Percentiles rank a stretch among this genome's conserved stretches.
Conservation (phyloP, 2,329 filamentous ascomycete species). For the Metarhizium album region DNA sequence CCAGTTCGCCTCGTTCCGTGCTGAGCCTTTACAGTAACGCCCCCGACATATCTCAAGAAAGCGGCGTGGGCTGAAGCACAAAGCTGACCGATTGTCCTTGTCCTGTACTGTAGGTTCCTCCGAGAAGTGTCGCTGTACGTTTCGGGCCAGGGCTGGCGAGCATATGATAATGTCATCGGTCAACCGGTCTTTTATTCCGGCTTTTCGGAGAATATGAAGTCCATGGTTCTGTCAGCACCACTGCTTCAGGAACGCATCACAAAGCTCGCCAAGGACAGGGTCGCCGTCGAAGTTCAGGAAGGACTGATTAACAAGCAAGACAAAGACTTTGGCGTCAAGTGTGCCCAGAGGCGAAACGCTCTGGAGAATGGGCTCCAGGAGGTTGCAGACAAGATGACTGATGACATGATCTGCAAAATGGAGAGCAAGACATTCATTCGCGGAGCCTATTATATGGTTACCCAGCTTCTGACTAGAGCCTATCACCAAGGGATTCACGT, state of each 20-base stretch:
- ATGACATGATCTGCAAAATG: constrained; percentile 98
- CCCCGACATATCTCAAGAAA: neutral
- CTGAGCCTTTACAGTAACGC: constrained; percentile 48
- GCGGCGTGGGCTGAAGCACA: neutral
- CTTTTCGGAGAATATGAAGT: constrained; percentile 85
- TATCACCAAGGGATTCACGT: constrained; percentile 98
- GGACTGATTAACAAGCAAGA: constrained; percentile 52
- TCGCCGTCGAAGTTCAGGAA: constrained; percentile 66
- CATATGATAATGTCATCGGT: constrained; percentile 82
- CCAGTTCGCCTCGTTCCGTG: constrained; percentile 78
- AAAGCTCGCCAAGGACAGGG: constrained; percentile 63
- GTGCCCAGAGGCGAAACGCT: constrained; percentile 45
- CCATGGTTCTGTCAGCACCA: constrained; percentile 61
- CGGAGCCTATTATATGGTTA: constrained; percentile 79
- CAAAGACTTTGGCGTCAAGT: constrained; percentile 39
- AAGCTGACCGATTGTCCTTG: neutral
- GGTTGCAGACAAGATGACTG: constrained; percentile 76
- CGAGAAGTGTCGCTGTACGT: constrained; percentile 90
- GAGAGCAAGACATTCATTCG: constrained; percentile 90
- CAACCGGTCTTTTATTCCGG: constrained; percentile 90
- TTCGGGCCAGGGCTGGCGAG: constrained; percentile 87
- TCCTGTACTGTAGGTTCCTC: constrained; percentile 71
- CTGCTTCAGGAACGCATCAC: constrained; percentile 65
- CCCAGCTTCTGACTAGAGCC: constrained; percentile 80
- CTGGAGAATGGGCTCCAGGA: constrained; percentile 66